Evolutionary conservation across 257 asterid genomes (phyloP).

Genomic region (Primulina eburnea): DNA sequence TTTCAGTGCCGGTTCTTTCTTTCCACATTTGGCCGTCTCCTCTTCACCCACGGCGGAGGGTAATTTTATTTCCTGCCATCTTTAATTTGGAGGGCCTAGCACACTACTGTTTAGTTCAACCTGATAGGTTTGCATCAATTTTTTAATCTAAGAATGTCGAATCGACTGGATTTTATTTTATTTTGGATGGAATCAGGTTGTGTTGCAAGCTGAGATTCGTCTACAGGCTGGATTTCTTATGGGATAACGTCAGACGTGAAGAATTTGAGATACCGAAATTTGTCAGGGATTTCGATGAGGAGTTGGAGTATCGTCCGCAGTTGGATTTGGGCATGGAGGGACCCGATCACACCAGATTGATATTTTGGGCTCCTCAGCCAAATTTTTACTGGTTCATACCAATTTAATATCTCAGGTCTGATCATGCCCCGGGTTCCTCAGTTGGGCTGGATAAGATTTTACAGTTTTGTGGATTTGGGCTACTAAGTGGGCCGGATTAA

Average conservation of each 20-base stretch:
- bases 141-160: no score
- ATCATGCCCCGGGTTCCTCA: background rate
- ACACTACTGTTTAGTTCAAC: no score
- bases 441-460: background rate
- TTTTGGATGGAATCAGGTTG: slow-evolving; percentile 32
- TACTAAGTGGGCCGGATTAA: background rate
- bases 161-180: no score
- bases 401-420: slow-evolving; percentile 69
- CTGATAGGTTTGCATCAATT: background rate
- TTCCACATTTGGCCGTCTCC: slow-evolving; percentile 65
- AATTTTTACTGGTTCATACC: slow-evolving; percentile 39
- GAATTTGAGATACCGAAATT: slow-evolving; percentile 72
- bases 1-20: slow-evolving; percentile 73
- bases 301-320: slow-evolving; percentile 51
- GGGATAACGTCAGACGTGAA: slow-evolving; percentile 57
- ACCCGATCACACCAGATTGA: slow-evolving; percentile 54
- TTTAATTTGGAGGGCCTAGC: no score
- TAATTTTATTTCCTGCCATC: slow-evolving; percentile 17
- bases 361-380: slow-evolving; percentile 21
- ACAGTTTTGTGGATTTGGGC: background rate
- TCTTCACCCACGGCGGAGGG: slow-evolving; percentile 47
- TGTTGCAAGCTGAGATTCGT: slow-evolving; percentile 59
- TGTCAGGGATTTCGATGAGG: slow-evolving; percentile 64
- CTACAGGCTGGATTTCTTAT: slow-evolving; percentile 64
- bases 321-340: slow-evolving; percentile 71